Conservation (phyloP, 192 early-diverging fungal species). For the Backusella psychrophila region DNA sequence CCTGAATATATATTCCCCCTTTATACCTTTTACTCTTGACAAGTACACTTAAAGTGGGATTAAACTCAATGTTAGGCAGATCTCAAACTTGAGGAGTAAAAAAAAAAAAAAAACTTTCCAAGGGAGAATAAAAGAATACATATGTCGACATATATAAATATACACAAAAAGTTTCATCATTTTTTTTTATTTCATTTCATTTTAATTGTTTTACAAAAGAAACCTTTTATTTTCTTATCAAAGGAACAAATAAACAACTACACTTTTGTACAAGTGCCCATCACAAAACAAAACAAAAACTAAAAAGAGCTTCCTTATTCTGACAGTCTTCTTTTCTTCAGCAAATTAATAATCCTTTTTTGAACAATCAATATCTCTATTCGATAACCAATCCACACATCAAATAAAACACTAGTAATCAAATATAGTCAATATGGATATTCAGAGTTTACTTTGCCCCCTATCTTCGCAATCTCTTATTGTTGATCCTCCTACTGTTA, state of each 20-base stretch:
- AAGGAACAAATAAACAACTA: not conserved
- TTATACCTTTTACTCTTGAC: not conserved
- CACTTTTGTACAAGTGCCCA: conserved; percentile 5
- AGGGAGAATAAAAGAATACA: not conserved
- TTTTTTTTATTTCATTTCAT: not conserved
- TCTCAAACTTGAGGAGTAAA: conserved; percentile 1
- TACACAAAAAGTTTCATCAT: not conserved
- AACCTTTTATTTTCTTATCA: not conserved
- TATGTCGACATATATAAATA: not conserved
- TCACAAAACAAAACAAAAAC: not conserved
- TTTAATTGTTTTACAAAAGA: not conserved
- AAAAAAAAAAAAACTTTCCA: not conserved
- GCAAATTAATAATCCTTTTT: not conserved
- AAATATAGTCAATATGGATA: conserved; percentile 9
- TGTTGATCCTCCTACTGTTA: not conserved
- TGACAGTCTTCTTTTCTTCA: not conserved
- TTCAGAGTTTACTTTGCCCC: conserved; percentile 12
- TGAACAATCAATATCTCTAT: not conserved
- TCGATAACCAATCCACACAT: not conserved
- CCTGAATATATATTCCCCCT: not conserved
- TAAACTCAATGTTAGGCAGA: not conserved
- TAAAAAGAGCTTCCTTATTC: not conserved
- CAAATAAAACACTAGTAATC: not conserved
- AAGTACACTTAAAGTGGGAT: not conserved
- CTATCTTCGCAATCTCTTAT: not conserved